Percentiles rank a stretch among this genome's conserved stretches.
Evolutionary conservation across 2,329 filamentous ascomycete species (phyloP).

Genomic region (Plectosphaerella sp.): DNA sequence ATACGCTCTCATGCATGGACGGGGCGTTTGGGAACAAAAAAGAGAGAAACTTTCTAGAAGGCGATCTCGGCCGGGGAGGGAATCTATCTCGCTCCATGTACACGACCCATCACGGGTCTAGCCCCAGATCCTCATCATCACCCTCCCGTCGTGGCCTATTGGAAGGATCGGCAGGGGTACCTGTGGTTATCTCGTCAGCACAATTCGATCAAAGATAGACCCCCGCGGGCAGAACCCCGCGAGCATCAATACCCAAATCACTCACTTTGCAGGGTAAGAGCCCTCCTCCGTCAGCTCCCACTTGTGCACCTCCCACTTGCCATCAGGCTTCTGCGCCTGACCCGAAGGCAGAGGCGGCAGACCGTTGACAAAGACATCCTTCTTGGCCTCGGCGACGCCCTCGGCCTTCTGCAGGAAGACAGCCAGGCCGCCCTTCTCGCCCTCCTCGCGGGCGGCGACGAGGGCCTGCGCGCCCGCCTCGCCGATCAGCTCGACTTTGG

Average conservation of each 20-base stretch:
- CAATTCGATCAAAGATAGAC: slow-evolving; percentile 2
- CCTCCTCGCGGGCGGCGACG: slow-evolving; percentile 71
- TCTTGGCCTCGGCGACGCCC: slow-evolving; percentile 44
- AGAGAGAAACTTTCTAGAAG: not conserved
- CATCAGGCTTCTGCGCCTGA: slow-evolving; percentile 46
- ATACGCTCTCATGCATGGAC: not conserved
- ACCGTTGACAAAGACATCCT: slow-evolving; percentile 68
- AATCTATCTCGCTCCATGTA: slow-evolving; percentile 24
- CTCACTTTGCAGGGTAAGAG: slow-evolving; percentile 67
- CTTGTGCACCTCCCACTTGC: slow-evolving; percentile 63
- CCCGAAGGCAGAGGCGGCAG: slow-evolving; percentile 83
- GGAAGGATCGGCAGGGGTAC: slow-evolving; percentile 62
- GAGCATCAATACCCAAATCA: not conserved
- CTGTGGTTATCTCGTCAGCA: slow-evolving; percentile 33
- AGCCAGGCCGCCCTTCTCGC: slow-evolving; percentile 66
- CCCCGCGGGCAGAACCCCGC: not conserved
- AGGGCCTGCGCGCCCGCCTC: slow-evolving; percentile 60
- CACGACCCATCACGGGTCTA: slow-evolving; percentile 10
- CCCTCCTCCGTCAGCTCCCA: slow-evolving; percentile 62
- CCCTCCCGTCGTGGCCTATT: slow-evolving; percentile 30
- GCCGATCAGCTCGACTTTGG: slow-evolving; percentile 76
- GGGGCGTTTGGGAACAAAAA: not conserved
- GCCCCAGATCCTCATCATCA: slow-evolving; percentile 14
- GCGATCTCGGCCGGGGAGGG: slow-evolving; percentile 6
- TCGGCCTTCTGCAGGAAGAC: slow-evolving; percentile 60